Base-by-base conservation (phyloP, 345 rosid genomes). In the Lepidium sativum region DNA sequence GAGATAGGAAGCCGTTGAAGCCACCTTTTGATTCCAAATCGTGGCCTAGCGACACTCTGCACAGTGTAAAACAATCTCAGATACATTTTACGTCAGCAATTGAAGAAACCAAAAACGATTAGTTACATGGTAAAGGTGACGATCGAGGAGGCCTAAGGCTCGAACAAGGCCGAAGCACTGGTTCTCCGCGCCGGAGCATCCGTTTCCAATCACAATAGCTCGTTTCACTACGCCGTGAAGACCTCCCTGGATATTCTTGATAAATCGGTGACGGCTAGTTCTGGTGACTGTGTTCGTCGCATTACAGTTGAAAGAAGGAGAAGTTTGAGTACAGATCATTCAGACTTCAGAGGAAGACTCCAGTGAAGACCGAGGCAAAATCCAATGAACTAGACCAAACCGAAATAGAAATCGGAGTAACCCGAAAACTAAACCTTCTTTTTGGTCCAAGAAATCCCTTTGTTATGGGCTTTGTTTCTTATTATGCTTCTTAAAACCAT, bases 101-200 rank as follows among this genome's bases (percentile, higher is more conserved):
- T 12, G 6, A 40, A 25, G 13, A 7, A 42, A 14, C 3, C 9
- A 4, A 45, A n/a, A 18, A 29, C 8, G 9, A 21, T 41, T 29
- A n/a, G 6, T 68, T 72, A 92, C 97, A 52, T 74, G 65, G 21
- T 85, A 60, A 20, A 82, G 66, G 71, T 79, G 78, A 66, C 82
- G 81, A 75, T 78, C 82, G 68, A 75, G 68, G 78, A 92, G 95
- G 65, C 94, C 95, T 34, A 92, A 80, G 56, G 97, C 84, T 12
- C 94, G 91, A 79, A 92, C 60, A 77, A 92, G 79, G 52, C 96
- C 98, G 55, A 85, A 33, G 76, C 92, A 84, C 70, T 89, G 96
- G 78, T 73, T 92, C 85, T 89, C 98, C n/a, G 98, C 88, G 48
- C 96, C 96, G 16, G 96, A 80, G 71, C 80, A 78, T 20, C 95